Conservation (phyloP, 1,139 yeast species). For the Candida sp. region DNA sequence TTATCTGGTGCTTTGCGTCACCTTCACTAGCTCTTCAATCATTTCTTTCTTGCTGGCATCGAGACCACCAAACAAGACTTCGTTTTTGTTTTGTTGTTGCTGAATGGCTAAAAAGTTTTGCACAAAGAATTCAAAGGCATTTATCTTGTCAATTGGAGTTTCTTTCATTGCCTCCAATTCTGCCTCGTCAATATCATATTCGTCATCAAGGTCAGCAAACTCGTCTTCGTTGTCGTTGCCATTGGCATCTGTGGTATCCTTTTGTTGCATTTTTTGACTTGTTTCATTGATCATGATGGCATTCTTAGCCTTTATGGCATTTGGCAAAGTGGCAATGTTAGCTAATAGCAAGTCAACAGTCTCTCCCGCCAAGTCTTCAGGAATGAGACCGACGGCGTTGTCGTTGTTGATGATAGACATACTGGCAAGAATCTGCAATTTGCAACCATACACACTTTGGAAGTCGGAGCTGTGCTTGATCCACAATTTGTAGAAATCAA, state of each 20-base stretch:
- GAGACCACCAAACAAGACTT: conserved; percentile 41
- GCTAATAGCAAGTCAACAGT: conserved; percentile 44
- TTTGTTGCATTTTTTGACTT: conserved; percentile 28
- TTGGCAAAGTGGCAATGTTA: conserved; percentile 49
- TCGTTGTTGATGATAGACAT: conserved; percentile 35
- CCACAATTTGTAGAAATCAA: conserved; percentile 52
- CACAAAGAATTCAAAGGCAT: conserved; percentile 51
- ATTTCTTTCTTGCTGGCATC: conserved; percentile 39
- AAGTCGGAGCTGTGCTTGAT: conserved; percentile 49
- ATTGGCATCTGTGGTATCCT: conserved; percentile 20
- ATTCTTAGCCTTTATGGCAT: conserved; percentile 49
- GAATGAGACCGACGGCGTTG: conserved; percentile 29
- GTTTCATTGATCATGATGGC: conserved; percentile 44
- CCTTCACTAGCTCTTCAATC: conserved; percentile 33
- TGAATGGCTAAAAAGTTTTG: conserved; percentile 31
- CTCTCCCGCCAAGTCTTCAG: conserved; percentile 44
- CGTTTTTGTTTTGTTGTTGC: conserved; percentile 37
- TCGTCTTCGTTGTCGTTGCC: conserved; percentile 36
- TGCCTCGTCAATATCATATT: conserved; percentile 54
- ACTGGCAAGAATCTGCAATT: conserved; percentile 52
- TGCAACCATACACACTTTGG: conserved; percentile 61
- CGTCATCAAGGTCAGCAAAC: conserved; percentile 39
- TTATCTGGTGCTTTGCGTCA: conserved; percentile 15
- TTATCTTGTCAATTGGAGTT: conserved; percentile 53
- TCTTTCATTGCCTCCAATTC: conserved; percentile 57